Evolutionary conservation across 805 yeast species (phyloP).

Genomic region (Yamadazyma akitaensis): DNA sequence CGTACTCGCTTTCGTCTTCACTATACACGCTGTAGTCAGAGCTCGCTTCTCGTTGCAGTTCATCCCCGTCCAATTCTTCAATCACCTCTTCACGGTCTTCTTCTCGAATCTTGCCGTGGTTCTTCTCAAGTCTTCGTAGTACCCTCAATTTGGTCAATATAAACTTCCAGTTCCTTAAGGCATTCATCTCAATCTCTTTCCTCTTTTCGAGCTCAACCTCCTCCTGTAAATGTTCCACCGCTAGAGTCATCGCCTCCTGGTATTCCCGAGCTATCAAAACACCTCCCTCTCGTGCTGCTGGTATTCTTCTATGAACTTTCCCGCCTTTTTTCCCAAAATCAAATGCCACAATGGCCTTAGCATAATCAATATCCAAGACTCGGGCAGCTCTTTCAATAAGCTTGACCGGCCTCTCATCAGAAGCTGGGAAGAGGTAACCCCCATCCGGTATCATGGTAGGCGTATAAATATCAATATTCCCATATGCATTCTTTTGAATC

Average conservation of each 20-base stretch:
- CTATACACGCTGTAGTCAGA: slow-evolving; percentile 9
- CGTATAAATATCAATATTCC: slow-evolving; percentile 78
- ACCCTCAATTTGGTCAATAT: slow-evolving; percentile 51
- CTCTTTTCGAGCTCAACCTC: slow-evolving; percentile 47
- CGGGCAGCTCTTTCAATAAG: slow-evolving; percentile 69
- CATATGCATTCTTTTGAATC: slow-evolving; percentile 72
- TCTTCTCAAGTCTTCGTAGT: slow-evolving; percentile 40
- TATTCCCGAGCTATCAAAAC: slow-evolving; percentile 65
- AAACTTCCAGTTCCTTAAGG: slow-evolving; percentile 53
- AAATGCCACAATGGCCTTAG: slow-evolving; percentile 84
- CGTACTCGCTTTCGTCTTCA: slow-evolving; percentile 8
- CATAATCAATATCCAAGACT: slow-evolving; percentile 68
- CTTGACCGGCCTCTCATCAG: slow-evolving; percentile 32
- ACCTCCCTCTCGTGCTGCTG: slow-evolving; percentile 70
- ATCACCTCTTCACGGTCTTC: slow-evolving; percentile 1
- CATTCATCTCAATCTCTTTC: slow-evolving; percentile 43
- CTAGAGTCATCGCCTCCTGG: slow-evolving; percentile 55
- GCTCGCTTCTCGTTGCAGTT: slow-evolving; percentile 4
- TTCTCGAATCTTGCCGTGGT: slow-evolving; percentile 45
- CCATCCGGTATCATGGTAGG: slow-evolving; percentile 82
- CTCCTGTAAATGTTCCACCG: slow-evolving; percentile 46
- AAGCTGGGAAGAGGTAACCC: slow-evolving; percentile 51
- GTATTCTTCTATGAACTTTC: slow-evolving; percentile 26
- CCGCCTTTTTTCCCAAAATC: slow-evolving; percentile 52
- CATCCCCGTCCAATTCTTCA: not conserved